These are phyloP conservation scores for Tetradesmus obliquus DNA, from an alignment of 139 green algal genomes.

Conservation along the genomic window DNA sequence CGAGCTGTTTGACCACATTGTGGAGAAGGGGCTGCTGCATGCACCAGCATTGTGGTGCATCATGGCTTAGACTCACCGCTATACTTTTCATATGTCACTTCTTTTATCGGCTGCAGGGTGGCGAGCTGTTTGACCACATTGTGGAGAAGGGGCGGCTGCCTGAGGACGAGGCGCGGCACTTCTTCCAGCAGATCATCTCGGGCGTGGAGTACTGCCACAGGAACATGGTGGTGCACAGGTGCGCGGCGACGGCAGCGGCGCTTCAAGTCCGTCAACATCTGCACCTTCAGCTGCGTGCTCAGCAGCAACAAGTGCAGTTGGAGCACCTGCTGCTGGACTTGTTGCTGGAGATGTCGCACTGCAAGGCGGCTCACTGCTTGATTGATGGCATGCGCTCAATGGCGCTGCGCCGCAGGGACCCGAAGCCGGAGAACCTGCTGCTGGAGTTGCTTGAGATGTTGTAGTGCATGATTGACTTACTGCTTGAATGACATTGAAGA, in stretches of 20 bases:
- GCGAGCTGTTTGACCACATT: slow-evolving; percentile 99
- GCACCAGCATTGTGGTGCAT: slow-evolving; percentile 31
- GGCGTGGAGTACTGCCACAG: slow-evolving; percentile 98
- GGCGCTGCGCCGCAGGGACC: slow-evolving; percentile 59
- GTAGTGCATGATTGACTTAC: not conserved
- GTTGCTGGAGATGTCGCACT: not conserved
- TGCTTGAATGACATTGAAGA: not conserved
- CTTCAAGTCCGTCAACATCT: slow-evolving; percentile 16
- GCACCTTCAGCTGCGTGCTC: not conserved
- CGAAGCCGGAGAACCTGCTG: slow-evolving; percentile 61
- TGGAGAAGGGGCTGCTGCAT: slow-evolving; percentile 91
- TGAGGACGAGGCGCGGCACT: slow-evolving; percentile 97
- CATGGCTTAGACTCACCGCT: not conserved
- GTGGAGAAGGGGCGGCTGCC: slow-evolving; percentile 98
- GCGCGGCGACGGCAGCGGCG: not conserved
- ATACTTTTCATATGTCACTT: too few species aligned
- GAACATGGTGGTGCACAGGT: slow-evolving; percentile 95
- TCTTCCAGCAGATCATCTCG: slow-evolving; percentile 98
- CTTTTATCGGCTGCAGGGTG: slow-evolving; percentile 62
- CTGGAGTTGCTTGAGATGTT: not conserved
- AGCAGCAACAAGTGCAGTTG: not conserved
- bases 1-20: slow-evolving; percentile 99
- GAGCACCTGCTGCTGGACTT: not conserved
- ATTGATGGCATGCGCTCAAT: not conserved
- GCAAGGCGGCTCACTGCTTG: not conserved